A percentile compares a stretch with the other conserved stretches of the same genome.
Conservation (phyloP, 192 early-diverging fungal species). For the Geosiphon pyriformis region DNA sequence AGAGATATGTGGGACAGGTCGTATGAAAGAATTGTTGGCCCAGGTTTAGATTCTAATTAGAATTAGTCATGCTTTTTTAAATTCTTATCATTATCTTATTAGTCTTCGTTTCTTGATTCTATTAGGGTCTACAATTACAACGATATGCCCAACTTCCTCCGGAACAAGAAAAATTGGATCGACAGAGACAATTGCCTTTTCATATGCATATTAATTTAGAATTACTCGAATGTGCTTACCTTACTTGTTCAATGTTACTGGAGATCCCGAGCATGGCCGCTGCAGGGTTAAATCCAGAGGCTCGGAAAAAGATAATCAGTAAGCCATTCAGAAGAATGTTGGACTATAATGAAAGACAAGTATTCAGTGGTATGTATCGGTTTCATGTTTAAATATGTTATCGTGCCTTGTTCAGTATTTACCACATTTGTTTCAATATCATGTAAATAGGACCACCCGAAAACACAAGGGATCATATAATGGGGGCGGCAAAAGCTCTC, state of each 20-base stretch:
- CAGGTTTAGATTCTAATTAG: conserved; percentile 51
- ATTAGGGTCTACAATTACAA: conserved; percentile 53
- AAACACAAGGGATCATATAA: conserved; percentile 98
- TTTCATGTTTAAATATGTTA: too few relatives aligned
- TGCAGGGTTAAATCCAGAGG: conserved; percentile 48
- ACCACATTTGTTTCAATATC: neutral
- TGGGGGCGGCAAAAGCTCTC: conserved; percentile 91
- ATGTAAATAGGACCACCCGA: conserved; percentile 71
- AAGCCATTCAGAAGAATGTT: conserved; percentile 90
- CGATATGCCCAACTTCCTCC: conserved; percentile 76
- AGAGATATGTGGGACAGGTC: conserved; percentile 80
- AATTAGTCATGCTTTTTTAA: neutral
- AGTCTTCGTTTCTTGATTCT: conserved; percentile 1
- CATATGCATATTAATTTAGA: conserved; percentile 99
- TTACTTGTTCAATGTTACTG: conserved; percentile 94
- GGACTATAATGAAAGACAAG: conserved; percentile 93
- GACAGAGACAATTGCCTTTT: conserved; percentile 96
- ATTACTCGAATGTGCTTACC: conserved; percentile 93
- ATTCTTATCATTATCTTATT: neutral
- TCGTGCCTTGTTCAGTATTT: too few relatives aligned
- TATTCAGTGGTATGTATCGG: conserved; percentile 66
- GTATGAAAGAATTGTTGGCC: conserved; percentile 90
- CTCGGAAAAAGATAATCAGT: conserved; percentile 73
- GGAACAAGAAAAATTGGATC: conserved; percentile 89
- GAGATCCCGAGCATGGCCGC: conserved; percentile 96